Evolutionary conservation across 495 filamentous ascomycete species (phyloP).

Genomic region (Xylaria curta): DNA sequence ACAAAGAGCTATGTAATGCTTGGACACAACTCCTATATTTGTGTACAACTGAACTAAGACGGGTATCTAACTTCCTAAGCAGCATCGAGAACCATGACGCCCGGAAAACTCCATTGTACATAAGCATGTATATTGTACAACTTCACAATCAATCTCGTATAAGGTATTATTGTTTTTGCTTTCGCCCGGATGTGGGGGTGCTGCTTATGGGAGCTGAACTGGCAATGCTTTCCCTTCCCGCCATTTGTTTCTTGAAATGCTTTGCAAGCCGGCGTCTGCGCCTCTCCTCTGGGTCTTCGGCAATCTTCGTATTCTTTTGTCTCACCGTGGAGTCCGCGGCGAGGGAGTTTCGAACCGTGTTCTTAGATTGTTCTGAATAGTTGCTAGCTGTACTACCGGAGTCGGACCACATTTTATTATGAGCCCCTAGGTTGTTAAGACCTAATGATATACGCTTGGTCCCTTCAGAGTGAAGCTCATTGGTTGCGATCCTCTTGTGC

Average conservation of each 20-base stretch:
- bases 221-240: constrained; percentile 29
- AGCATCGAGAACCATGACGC: not conserved
- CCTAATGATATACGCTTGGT: constrained; percentile 30
- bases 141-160: not conserved
- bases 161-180: constrained; percentile 20
- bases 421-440: not conserved
- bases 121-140: not conserved
- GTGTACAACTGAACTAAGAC: not conserved
- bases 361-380: constrained; percentile 14
- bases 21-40: not conserved
- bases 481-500: constrained; percentile 32
- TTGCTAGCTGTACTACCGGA: constrained; percentile 17
- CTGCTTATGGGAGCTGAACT: constrained; percentile 32
- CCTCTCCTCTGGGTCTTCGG: constrained; percentile 29
- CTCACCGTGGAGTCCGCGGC: constrained; percentile 16
- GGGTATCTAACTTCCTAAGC: constrained; percentile 12
- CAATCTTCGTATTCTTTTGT: constrained; percentile 10
- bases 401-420: constrained; percentile 16
- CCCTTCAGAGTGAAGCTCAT: constrained; percentile 22
- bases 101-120: constrained; percentile 2
- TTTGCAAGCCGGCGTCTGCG: constrained; percentile 21
- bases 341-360: constrained; percentile 15
- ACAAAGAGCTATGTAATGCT: not conserved
- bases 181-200: constrained; percentile 34
- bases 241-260: constrained; percentile 25